Evolutionary conservation across 2,329 filamentous ascomycete species (phyloP).

Genomic region (Ramularia endophylla): DNA sequence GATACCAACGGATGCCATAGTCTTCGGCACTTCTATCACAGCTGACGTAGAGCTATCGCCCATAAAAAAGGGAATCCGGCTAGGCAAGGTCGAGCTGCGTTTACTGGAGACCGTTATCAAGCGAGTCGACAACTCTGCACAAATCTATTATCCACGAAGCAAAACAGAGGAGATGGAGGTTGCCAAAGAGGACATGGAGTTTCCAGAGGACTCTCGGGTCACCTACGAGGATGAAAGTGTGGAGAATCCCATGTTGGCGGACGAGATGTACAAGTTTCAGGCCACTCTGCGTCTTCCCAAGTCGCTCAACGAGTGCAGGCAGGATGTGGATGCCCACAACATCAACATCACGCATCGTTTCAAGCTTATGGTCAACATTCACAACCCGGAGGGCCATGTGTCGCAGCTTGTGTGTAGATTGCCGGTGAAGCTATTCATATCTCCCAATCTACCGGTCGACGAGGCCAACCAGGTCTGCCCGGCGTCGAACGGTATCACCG

Average conservation of each 20-base stretch:
- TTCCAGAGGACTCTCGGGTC: conserved; percentile 31
- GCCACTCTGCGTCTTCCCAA: conserved; percentile 66
- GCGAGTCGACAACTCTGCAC: conserved; percentile 24
- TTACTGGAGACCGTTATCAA: conserved; percentile 69
- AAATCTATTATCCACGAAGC: conserved; percentile 7
- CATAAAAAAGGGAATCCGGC: conserved; percentile 76
- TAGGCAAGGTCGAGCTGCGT: conserved; percentile 76
- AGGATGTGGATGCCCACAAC: conserved; percentile 80
- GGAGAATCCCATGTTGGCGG: conserved; percentile 35
- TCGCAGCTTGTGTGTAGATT: conserved; percentile 90
- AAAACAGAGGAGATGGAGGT: conserved; percentile 34
- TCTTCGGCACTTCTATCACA: conserved; percentile 81
- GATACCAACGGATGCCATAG: conserved; percentile 87
- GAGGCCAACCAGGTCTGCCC: conserved; percentile 72
- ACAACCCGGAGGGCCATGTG: conserved; percentile 90
- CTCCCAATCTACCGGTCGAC: conserved; percentile 82
- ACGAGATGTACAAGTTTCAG: conserved; percentile 56
- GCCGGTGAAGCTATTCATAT: conserved; percentile 90
- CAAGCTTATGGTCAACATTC: conserved; percentile 81
- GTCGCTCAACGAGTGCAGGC: conserved; percentile 73
- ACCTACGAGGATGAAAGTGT: conserved; percentile 34
- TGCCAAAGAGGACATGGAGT: conserved; percentile 34
- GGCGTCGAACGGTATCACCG: conserved; percentile 32
- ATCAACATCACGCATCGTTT: conserved; percentile 93
- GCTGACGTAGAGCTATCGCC: conserved; percentile 85